phyloP scores from a whole-genome alignment of 106 monocot genomes.

The Dendrobium chrysotoxum region DNA sequence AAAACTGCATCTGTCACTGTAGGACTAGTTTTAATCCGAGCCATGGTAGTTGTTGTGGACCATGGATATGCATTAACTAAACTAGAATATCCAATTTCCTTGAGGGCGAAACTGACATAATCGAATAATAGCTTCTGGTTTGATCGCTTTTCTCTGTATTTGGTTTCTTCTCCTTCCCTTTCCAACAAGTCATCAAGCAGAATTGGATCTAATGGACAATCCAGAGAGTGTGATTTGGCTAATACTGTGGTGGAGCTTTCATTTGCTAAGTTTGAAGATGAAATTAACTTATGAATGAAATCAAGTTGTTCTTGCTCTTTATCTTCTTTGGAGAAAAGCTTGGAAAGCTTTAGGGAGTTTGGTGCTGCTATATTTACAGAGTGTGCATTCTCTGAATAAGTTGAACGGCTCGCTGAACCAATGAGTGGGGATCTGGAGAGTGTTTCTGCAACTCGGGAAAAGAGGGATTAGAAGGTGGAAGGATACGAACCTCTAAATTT shows the following conservation, averaged over 20 bases:
- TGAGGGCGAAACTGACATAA: constrained; percentile 50
- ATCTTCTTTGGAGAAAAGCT: constrained; percentile 16
- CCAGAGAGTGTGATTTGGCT: constrained; percentile 45
- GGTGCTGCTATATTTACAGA: constrained; percentile 11
- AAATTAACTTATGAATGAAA: constrained; percentile 63
- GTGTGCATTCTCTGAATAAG: constrained; percentile 34
- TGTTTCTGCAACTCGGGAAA: constrained; percentile 21
- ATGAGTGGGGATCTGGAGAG: constrained; percentile 57
- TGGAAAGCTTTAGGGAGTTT: constrained; percentile 17
- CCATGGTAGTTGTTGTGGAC: background rate
- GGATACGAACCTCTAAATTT: background rate
- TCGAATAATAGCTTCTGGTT: constrained; percentile 77
- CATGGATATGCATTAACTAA: constrained; percentile 25
- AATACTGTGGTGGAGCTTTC: constrained; percentile 26
- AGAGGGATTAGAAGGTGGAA: too few species aligned
- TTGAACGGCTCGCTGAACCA: constrained; percentile 55
- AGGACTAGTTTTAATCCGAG: background rate
- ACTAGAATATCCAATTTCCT: constrained; percentile 29
- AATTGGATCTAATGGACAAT: constrained; percentile 56
- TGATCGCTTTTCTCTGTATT: constrained; percentile 50
- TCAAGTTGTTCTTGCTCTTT: constrained; percentile 36
- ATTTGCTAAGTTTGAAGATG: constrained; percentile 37
- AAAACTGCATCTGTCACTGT: constrained; percentile 32
- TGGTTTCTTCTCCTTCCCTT: constrained; percentile 41
- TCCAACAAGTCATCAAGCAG: constrained; percentile 57